Evolutionary conservation across 2,329 filamentous ascomycete species (phyloP).

Genomic region (Bipolaris bicolor): DNA sequence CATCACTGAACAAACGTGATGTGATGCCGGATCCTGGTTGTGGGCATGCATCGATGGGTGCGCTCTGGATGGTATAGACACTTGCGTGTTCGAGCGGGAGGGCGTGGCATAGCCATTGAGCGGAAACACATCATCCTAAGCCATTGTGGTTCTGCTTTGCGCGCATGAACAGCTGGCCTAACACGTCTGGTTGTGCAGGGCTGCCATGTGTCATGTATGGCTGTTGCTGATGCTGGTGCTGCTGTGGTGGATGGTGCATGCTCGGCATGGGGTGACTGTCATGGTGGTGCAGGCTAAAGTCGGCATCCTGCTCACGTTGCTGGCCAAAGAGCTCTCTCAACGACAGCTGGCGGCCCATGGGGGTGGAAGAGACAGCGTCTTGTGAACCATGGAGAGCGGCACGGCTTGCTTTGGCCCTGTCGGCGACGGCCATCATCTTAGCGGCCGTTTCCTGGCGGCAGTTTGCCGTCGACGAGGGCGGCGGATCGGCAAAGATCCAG

Average conservation of each 20-base stretch:
- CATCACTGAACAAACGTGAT: too few relatives aligned
- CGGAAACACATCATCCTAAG: conserved; percentile 27
- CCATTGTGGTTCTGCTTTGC: conserved; percentile 46
- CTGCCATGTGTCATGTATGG: conserved; percentile 23
- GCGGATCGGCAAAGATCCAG: conserved; percentile 68
- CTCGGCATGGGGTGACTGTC: conserved; percentile 26
- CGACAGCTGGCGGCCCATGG: conserved; percentile 61
- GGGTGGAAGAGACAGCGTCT: conserved; percentile 44
- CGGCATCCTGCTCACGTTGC: conserved; percentile 59
- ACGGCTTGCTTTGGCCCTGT: conserved; percentile 58
- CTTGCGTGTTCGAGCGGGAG: not conserved
- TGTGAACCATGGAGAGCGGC: conserved; percentile 48
- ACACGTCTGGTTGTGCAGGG: conserved; percentile 34
- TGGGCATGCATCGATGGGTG: not conserved
- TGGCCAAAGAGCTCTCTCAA: conserved; percentile 62
- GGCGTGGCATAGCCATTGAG: not conserved
- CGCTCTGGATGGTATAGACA: not conserved
- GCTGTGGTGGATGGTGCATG: conserved; percentile 49
- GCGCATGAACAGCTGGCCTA: conserved; percentile 46
- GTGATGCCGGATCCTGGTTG: too few relatives aligned
- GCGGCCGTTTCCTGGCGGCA: conserved; percentile 59
- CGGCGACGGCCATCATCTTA: conserved; percentile 62
- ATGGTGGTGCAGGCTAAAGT: conserved; percentile 58
- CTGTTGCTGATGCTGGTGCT: conserved; percentile 48
- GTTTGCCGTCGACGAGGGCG: conserved; percentile 61